These are phyloP conservation scores for Thymus mandschuricus DNA, from an alignment of 257 asterid species.

Conservation along the genomic window DNA sequence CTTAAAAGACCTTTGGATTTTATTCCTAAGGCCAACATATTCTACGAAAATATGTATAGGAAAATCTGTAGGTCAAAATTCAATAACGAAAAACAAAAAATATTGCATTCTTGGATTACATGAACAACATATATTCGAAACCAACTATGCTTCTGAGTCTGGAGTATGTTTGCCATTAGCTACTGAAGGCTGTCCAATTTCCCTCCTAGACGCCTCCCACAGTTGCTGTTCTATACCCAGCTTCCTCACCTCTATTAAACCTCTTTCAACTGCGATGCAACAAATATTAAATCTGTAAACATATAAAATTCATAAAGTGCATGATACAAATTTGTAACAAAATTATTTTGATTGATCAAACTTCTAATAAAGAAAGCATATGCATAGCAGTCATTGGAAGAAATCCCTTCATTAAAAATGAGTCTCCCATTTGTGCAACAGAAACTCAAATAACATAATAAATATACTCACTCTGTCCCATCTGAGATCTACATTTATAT, in stretches of 20 bases:
- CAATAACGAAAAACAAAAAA: neutral
- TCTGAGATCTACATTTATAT: no score
- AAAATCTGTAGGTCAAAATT: slow-evolving; percentile 31
- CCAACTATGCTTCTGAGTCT: slow-evolving; percentile 43
- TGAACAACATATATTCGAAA: slow-evolving; percentile 6
- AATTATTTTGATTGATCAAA: slow-evolving; percentile 2
- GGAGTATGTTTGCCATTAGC: slow-evolving; percentile 40
- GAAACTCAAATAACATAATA: neutral
- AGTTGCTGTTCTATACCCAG: slow-evolving; percentile 72
- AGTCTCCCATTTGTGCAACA: neutral
- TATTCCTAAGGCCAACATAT: slow-evolving; percentile 7
- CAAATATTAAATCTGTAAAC: slow-evolving; percentile 2
- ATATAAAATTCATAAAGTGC: neutral
- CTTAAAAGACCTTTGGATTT: slow-evolving; percentile 36
- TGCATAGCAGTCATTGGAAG: neutral
- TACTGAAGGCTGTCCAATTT: slow-evolving; percentile 54
- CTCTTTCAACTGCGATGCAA: slow-evolving; percentile 59
- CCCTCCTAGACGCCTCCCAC: slow-evolving; percentile 75
- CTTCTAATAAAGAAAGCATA: neutral
- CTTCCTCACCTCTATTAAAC: slow-evolving; percentile 68
- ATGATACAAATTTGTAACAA: neutral
- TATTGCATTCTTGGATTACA: neutral
- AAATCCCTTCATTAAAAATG: neutral
- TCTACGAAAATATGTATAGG: slow-evolving; percentile 33
- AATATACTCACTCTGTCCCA: neutral